These are phyloP conservation scores for Zasmidium angulare DNA, from an alignment of 2,329 filamentous ascomycete species.

Conservation along the genomic window DNA sequence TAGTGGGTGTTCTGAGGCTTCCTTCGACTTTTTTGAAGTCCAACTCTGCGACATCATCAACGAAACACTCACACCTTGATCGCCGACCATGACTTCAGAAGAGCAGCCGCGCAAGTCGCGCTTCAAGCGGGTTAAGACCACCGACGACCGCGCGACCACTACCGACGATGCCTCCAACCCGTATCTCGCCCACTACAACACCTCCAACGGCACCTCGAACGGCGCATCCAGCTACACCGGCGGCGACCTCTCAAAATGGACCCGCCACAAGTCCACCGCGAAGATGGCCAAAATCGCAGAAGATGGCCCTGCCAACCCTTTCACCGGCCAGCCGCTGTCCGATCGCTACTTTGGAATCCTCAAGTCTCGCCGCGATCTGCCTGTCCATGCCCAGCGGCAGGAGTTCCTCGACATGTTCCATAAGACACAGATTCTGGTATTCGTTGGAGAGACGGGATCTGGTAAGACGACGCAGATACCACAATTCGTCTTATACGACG, in stretches of 20 bases:
- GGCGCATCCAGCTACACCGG: constrained; percentile 12
- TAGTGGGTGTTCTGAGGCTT: too few relatives aligned
- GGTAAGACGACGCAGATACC: constrained; percentile 99
- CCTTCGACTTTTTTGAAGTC: not conserved
- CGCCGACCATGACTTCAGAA: constrained; percentile 46
- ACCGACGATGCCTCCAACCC: constrained; percentile 68
- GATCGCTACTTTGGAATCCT: constrained; percentile 88
- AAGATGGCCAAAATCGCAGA: constrained; percentile 71
- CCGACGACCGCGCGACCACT: constrained; percentile 46
- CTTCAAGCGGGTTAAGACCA: constrained; percentile 54
- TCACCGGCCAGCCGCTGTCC: constrained; percentile 75
- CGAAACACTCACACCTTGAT: not conserved
- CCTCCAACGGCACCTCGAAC: constrained; percentile 33
- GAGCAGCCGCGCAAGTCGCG: constrained; percentile 28
- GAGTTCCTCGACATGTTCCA: constrained; percentile 95
- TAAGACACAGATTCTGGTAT: constrained; percentile 90
- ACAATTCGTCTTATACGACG: constrained; percentile 96
- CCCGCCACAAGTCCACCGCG: constrained; percentile 77
- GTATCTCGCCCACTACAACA: constrained; percentile 80
- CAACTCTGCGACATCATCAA: not conserved
- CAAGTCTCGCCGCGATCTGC: constrained; percentile 77
- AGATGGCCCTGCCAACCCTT: constrained; percentile 79
- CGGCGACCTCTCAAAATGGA: constrained; percentile 60
- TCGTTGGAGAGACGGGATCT: constrained; percentile 98
- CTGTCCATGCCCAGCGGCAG: constrained; percentile 86